Percentiles rank a stretch among this genome's conserved stretches.
These are phyloP conservation scores for Pythium scleroteichum DNA, from an alignment of 352 stramenopile species.

Conservation along the genomic window DNA sequence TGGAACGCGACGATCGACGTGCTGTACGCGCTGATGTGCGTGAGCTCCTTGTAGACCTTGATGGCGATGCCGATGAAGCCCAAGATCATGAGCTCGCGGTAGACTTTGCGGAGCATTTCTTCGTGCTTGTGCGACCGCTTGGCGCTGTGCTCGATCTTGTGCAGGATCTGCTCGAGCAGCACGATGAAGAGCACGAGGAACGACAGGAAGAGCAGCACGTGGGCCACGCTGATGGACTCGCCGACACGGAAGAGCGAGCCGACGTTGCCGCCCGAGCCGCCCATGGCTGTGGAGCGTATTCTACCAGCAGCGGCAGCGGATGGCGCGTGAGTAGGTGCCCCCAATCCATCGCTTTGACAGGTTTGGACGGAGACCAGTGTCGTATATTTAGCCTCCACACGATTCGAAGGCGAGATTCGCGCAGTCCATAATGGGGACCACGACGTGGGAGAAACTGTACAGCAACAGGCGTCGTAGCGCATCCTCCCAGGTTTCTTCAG, in stretches of 20 bases:
- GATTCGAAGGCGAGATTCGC: no score
- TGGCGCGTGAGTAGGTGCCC: no score
- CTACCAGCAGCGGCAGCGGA: no score
- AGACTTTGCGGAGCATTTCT: conserved; percentile 64
- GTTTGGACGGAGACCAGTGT: no score
- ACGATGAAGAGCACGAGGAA: conserved; percentile 51
- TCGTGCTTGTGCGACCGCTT: conserved; percentile 53
- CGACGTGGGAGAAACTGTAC: no score
- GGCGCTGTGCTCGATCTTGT: conserved; percentile 50
- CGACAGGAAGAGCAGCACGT: conserved; percentile 21
- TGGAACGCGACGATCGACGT: conserved; percentile 32
- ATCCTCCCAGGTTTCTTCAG: no score
- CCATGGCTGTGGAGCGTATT: no score
- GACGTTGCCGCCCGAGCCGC: no score
- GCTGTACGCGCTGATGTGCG: conserved; percentile 23
- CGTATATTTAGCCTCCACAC: no score
- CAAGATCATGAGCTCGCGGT: conserved; percentile 39
- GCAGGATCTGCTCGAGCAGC: conserved; percentile 45
- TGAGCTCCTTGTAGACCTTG: conserved; percentile 35
- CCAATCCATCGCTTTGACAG: no score
- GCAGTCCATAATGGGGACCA: no score
- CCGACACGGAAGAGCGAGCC: conserved; percentile 31
- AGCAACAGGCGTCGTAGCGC: no score
- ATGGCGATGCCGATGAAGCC: conserved; percentile 36
- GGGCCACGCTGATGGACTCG: conserved; percentile 15